A percentile compares a stretch with the other conserved stretches of the same genome.
phyloP scores from a whole-genome alignment of 768 basidiomycete genomes.

The Pleurotus citrinopileatus region DNA sequence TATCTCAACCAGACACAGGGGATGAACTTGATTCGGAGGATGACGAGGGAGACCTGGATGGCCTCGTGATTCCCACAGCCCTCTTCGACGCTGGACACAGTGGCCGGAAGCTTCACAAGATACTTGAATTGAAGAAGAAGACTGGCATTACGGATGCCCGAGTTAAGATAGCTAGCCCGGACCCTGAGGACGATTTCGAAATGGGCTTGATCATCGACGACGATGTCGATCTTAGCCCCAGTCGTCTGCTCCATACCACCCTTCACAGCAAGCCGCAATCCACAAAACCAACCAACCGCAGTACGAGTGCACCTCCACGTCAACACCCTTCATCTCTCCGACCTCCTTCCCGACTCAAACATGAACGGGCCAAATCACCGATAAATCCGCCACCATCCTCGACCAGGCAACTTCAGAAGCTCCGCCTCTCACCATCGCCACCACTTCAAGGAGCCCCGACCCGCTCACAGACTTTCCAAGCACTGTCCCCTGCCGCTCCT shows the following conservation, averaged over 20 bases:
- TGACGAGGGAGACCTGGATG: slow-evolving; percentile 75
- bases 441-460: slow-evolving; percentile 44
- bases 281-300: slow-evolving; percentile 38
- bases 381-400: slow-evolving; percentile 69
- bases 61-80: slow-evolving; percentile 72
- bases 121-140: slow-evolving; percentile 54
- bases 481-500: slow-evolving; percentile 47
- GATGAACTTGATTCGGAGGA: slow-evolving; percentile 63
- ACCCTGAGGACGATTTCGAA: slow-evolving; percentile 85
- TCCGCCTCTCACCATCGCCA: slow-evolving; percentile 68
- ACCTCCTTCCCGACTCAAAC: slow-evolving; percentile 62
- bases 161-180: slow-evolving; percentile 51
- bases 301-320: slow-evolving; percentile 57
- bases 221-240: slow-evolving; percentile 79
- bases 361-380: slow-evolving; percentile 72
- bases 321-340: slow-evolving; percentile 43
- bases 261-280: slow-evolving; percentile 40
- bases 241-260: slow-evolving; percentile 56
- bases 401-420: slow-evolving; percentile 62
- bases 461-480: slow-evolving; percentile 62
- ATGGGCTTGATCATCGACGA: slow-evolving; percentile 81
- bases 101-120: slow-evolving; percentile 44
- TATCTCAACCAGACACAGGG: slow-evolving; percentile 67
- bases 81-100: slow-evolving; percentile 74
- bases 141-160: slow-evolving; percentile 37